Conservation (phyloP, 2,329 filamentous ascomycete genomes). For the Zymoseptoria tritici region DNA sequence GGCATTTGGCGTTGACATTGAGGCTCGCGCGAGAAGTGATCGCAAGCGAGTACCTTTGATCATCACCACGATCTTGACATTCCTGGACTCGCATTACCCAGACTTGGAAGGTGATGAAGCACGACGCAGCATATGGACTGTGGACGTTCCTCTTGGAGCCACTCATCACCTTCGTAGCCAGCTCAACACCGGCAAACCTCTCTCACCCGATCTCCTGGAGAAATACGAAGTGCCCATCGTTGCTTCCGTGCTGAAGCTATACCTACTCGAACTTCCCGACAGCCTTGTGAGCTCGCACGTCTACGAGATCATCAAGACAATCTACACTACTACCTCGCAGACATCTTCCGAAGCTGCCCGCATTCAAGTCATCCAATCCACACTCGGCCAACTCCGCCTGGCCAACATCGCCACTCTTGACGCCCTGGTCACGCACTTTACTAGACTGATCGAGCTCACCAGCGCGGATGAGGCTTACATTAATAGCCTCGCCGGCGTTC, state of each 20-base stretch:
- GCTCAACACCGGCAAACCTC: conserved; percentile 79
- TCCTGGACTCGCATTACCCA: conserved; percentile 92
- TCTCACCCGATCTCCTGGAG: conserved; percentile 67
- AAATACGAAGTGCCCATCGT: conserved; percentile 92
- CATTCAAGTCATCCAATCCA: conserved; percentile 88
- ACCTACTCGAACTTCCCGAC: conserved; percentile 90
- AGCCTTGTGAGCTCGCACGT: conserved; percentile 97
- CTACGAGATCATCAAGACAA: conserved; percentile 97
- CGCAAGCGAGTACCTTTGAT: conserved; percentile 91
- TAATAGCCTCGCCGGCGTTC: conserved; percentile 59
- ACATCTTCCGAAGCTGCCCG: conserved; percentile 72
- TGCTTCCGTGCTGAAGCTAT: conserved; percentile 86
- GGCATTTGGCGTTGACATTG: conserved; percentile 96
- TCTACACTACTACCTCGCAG: conserved; percentile 75
- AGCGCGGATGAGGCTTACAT: conserved; percentile 89
- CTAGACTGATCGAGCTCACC: conserved; percentile 88
- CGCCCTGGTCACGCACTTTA: conserved; percentile 96
- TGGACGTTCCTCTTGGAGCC: conserved; percentile 77
- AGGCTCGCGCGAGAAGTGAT: conserved; percentile 85
- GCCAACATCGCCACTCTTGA: conserved; percentile 99
- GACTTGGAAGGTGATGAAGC: conserved; percentile 95
- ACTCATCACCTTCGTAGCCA: conserved; percentile 76
- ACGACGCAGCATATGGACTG: conserved; percentile 84
- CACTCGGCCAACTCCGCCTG: conserved; percentile 84
- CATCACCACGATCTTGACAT: conserved; percentile 87